Evolutionary conservation across 371 early-diverging fungal genomes (phyloP), one percentile per base, ranked within the genome.

Genomic region (Rhizopus delemar): DNA sequence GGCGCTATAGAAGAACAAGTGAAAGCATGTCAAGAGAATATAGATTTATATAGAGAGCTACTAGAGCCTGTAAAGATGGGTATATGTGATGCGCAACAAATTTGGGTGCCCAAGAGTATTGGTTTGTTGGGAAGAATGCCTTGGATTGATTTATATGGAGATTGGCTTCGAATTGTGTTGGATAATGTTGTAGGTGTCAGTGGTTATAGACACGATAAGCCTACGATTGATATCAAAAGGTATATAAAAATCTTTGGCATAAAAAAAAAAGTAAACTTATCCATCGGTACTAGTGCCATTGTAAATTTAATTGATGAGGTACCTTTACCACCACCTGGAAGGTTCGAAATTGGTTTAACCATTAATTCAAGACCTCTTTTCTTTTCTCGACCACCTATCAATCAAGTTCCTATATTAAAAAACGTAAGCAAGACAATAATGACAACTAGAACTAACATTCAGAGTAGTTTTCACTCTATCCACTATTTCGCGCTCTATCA

Each of bases 281-380:
- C 8, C 28, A 34, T 15, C 15, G 35, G 6, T n/a, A 4, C 35
- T 48, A 80, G 78, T 41, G 73, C 86, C 39, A 75, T 92, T 4
- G 70, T 77, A 29, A 92, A 92, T 54, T 60, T 93, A 22, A 80
- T 93, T 22, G 79, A 86, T 52, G 91, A 93, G 53, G 80, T 92
- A 9, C 89, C 86, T 34, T 60, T 91, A 29, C 93, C 93, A 22
- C 93, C 93, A 11, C 90, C 91, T 43, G 93, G 93, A 11, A 83
- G 86, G 62, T 80, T 87, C 46, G 93, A 93, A 67, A 81, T 92
- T 31, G 84, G 81, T 5, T 75, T 93, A 39, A 78, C 80, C 0
- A 74, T 91, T 59, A 86, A 86, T 35, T 69, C 80, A 51, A 72
- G 81, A 34, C 62, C 80, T n/a, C 72, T 93, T 22, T 91, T 83